Conservation (phyloP, 345 rosid species). For the Geranium rotundifolium region DNA sequence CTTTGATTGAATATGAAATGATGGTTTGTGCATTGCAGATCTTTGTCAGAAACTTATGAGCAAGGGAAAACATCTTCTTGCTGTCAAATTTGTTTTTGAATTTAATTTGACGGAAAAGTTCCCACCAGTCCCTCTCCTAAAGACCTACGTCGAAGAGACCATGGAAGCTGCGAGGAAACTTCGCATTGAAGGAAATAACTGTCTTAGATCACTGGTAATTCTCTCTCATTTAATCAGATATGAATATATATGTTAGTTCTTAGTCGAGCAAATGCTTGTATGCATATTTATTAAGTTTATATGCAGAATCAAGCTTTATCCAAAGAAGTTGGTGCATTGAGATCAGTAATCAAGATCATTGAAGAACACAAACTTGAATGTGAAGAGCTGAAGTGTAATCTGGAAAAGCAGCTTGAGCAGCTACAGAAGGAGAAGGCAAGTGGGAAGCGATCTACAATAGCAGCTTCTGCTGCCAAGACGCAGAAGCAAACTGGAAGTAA, state of each 20-base stretch:
- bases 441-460: constrained; percentile 30
- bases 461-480: constrained; percentile 18
- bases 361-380: constrained; percentile 48
- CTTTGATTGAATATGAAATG: constrained; percentile 10
- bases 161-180: constrained; percentile 20
- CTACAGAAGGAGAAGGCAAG: constrained; percentile 56
- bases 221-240: constrained; percentile 8
- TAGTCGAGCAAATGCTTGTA: not conserved
- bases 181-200: constrained; percentile 28
- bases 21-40: constrained; percentile 23
- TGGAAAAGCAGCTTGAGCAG: constrained; percentile 43
- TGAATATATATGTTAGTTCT: not conserved
- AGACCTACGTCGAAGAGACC: constrained; percentile 29
- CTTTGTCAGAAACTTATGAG: constrained; percentile 46
- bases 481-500: constrained; percentile 22
- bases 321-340: constrained; percentile 50
- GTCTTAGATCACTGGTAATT: constrained; percentile 37
- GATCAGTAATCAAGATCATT: constrained; percentile 40
- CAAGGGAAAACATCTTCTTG: constrained; percentile 33
- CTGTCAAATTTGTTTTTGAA: constrained; percentile 52
- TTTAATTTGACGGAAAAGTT: constrained; percentile 45
- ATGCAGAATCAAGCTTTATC: constrained; percentile 46
- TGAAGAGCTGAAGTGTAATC: constrained; percentile 25
- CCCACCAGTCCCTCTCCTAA: constrained; percentile 44
- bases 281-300: constrained; percentile 1